Evolutionary conservation across 495 filamentous ascomycete species (phyloP), one percentile per base, ranked within the genome.

Genomic region (Cladorrhinum samala): DNA sequence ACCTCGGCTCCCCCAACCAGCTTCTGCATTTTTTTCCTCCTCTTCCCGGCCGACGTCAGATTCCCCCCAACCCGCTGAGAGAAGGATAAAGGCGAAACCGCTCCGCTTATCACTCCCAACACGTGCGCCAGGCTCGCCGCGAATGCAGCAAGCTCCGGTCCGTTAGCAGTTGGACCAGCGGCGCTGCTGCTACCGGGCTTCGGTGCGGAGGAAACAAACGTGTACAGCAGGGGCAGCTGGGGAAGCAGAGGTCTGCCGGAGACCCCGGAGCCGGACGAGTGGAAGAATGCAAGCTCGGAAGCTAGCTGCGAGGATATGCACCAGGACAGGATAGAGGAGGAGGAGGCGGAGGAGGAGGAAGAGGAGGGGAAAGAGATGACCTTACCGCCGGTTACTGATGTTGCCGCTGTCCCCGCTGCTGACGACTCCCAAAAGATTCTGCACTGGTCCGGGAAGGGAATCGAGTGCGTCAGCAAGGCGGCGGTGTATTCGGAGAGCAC

Each of bases 391-490:
- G 53, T 43, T 33, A 9, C 51, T 24, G 17, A 6, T 37, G 9
- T 41, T 33, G 3, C 2, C 36, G 8, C 13, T 38, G 7, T 44
- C 14, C 1, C 24, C 44, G n/a, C 4, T 7, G 46, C n/a, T n/a
- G n/a, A n/a, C n/a, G n/a, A n/a, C n/a, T 65, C 62, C 62, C 62
- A 65, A 44, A 65, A 65, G 46, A 65, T 58, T 18, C 36, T 41
- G 17, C 59, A 53, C 42, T 48, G 52, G 4, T 56, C 54, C 14
- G 42, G 20, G 45, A 65, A 65, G 13, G 62, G 59, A 14, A 62
- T 40, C 2, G 44, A 46, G 16, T 56, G 58, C 16, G 58, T 38
- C 39, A 62, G 45, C 40, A 62, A 43, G 27, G 46, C 49, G 30
- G 55, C 55, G 46, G 57, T 43, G 49, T 62, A 62, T 23, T 60